Evolutionary conservation across 2,329 filamentous ascomycete genomes (phyloP).

Genomic region (Colletotrichum lini): DNA sequence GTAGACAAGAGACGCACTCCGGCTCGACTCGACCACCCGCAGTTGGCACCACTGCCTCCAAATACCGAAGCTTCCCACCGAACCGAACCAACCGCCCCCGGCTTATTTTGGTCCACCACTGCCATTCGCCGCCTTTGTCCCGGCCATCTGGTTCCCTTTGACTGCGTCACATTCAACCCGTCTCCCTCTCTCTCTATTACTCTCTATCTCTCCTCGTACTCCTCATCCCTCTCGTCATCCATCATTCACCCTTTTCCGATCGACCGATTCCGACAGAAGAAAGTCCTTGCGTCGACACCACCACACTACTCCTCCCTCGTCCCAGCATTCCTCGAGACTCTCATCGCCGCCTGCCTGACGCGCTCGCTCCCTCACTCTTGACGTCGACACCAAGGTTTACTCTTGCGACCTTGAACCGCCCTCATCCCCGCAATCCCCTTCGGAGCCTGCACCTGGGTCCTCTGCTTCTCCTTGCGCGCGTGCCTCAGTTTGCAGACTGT

Average conservation of each 20-base stretch:
- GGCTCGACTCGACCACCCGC: slow-evolving; percentile 12
- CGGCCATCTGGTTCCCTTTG: slow-evolving; percentile 36
- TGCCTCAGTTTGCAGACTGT: slow-evolving; percentile 15
- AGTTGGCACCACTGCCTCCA: slow-evolving; percentile 27
- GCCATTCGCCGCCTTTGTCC: slow-evolving; percentile 37
- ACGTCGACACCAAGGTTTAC: slow-evolving; percentile 2
- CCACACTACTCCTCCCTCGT: slow-evolving; percentile 31
- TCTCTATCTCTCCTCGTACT: slow-evolving; percentile 8
- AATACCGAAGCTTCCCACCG: slow-evolving; percentile 28
- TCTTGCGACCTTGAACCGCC: slow-evolving; percentile 18
- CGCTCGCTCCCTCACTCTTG: slow-evolving; percentile 18
- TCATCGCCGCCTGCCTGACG: slow-evolving; percentile 19
- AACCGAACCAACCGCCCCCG: slow-evolving; percentile 21
- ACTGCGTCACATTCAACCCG: slow-evolving; percentile 36
- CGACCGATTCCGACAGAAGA: slow-evolving; percentile 13
- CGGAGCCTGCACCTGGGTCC: slow-evolving; percentile 14
- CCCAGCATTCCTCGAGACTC: slow-evolving; percentile 27
- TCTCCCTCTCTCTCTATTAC: not conserved
- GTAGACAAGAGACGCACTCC: not conserved
- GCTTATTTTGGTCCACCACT: slow-evolving; percentile 33
- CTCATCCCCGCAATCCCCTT: slow-evolving; percentile 29
- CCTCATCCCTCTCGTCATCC: slow-evolving; percentile 15
- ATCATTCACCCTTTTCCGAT: slow-evolving; percentile 6
- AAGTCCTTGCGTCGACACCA: slow-evolving; percentile 15
- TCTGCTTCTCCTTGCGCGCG: slow-evolving; percentile 14